Evolutionary conservation across 2,329 filamentous ascomycete genomes (phyloP), one percentile per base, ranked within the genome.

Genomic region (Conoideocrella luteorostrata): DNA sequence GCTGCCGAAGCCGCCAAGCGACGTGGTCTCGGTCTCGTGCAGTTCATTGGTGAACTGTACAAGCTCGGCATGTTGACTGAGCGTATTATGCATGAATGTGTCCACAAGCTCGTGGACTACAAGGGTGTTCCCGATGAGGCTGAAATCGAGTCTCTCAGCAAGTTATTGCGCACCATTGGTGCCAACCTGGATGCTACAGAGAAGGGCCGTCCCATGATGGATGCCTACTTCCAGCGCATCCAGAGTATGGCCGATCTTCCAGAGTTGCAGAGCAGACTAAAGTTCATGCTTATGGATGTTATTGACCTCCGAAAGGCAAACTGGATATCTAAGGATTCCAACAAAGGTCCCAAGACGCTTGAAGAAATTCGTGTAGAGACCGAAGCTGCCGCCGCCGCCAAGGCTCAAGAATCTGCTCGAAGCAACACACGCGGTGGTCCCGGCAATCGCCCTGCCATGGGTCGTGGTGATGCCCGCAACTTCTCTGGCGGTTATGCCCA

Each of bases 31-130:
- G 93, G 93, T 83, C 80, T 98, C 18, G 91, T 98, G 51, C 91
- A 96, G 69, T 98, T 98, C 71, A 98, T 98, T 61, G 93, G 93
- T 72, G 93, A 98, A 70, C 80, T 98, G 36, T 98, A 95, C 80
- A 98, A 97, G 76, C 82, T 98, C 48, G 84, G 86, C 63, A 98
- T 98, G 93, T 78, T 98, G 66, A 98, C 93, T 49, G 88, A 96
- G 66, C 87, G 91, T 64, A 98, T 98, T 69, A 98, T 98, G 93
- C 91, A 98, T 72, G 88, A 96, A 68, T 98, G 93, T 77, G 89
- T 98, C 22, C 84, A 89, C 71, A 95, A 95, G 69, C 79, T 98
- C 51, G 87, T 98, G 53, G 91, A 98, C 69, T 97, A 94, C 67
- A 85, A 91, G 60, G 89, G 88, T 49, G 72, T 88, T 48, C 93